These are phyloP conservation scores for Saccharomyces hybrid DNA, from an alignment of 1,139 yeast genomes.

Conservation along the genomic window DNA sequence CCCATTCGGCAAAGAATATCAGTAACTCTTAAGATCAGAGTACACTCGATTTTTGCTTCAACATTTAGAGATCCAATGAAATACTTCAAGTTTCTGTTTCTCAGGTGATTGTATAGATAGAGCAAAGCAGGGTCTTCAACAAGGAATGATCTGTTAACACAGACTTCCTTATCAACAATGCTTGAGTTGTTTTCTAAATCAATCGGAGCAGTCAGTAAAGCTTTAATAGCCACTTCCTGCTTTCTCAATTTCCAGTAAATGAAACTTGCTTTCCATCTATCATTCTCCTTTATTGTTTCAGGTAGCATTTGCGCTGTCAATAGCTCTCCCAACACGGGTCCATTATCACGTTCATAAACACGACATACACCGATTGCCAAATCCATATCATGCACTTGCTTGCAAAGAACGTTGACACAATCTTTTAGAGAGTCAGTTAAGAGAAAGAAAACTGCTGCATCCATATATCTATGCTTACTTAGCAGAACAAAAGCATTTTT, in stretches of 20 bases:
- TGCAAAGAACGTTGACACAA: conserved; percentile 64
- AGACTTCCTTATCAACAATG: conserved; percentile 17
- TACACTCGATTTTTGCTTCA: conserved; percentile 47
- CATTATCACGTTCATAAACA: conserved; percentile 53
- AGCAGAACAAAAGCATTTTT: conserved; percentile 88
- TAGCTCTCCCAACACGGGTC: conserved; percentile 43
- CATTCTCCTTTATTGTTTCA: conserved; percentile 51
- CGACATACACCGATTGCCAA: conserved; percentile 78
- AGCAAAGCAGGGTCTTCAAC: conserved; percentile 79
- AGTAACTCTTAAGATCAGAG: conserved; percentile 54
- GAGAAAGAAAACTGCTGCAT: conserved; percentile 85
- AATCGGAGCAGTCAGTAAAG: conserved; percentile 51
- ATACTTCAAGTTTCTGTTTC: conserved; percentile 43
- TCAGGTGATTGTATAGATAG: conserved; percentile 53
- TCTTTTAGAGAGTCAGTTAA: conserved; percentile 74
- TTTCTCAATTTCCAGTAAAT: conserved; percentile 60
- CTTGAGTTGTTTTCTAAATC: conserved; percentile 28
- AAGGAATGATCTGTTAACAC: conserved; percentile 40
- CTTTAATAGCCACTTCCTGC: conserved; percentile 51
- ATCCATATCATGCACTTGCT: conserved; percentile 56
- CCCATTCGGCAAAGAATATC: conserved; percentile 81
- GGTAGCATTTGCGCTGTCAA: conserved; percentile 49
- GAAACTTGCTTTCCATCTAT: conserved; percentile 81
- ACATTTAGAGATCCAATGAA: conserved; percentile 43
- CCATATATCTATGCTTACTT: conserved; percentile 78